Evolutionary conservation across 345 rosid genomes (phyloP).

Genomic region (Viola odorata): DNA sequence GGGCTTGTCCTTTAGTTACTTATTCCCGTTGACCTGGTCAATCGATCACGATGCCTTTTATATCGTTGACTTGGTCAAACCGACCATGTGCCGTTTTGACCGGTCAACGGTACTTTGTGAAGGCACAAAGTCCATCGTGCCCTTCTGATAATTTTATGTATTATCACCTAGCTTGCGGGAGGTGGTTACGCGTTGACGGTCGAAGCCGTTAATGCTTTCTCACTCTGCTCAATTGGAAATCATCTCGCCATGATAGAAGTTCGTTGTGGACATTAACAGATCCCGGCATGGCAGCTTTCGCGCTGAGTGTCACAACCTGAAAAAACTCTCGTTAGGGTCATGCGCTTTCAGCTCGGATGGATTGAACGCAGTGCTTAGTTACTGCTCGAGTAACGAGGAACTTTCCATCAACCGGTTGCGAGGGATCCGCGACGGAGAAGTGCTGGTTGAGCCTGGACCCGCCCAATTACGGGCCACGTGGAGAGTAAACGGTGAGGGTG

Average conservation of each 20-base stretch:
- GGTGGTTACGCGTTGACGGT: slow-evolving; percentile 82
- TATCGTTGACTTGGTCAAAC: no score
- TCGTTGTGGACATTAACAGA: slow-evolving; percentile 63
- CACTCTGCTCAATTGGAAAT: slow-evolving; percentile 59
- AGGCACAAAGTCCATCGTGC: no score
- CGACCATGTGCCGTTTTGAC: no score
- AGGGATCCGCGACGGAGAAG: slow-evolving; percentile 45
- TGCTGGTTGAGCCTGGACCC: slow-evolving; percentile 31
- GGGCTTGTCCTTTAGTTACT: no score
- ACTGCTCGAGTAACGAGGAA: slow-evolving; percentile 57
- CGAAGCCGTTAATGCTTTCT: slow-evolving; percentile 56
- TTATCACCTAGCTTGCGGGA: slow-evolving; percentile 55
- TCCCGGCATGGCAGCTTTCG: slow-evolving; percentile 56
- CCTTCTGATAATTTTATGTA: no score
- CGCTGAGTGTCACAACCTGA: slow-evolving; percentile 47
- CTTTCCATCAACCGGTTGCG: slow-evolving; percentile 57
- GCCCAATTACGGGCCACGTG: no score
- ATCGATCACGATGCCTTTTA: no score
- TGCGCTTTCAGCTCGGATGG: slow-evolving; percentile 75
- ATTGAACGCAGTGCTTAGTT: slow-evolving; percentile 54
- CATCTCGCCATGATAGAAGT: slow-evolving; percentile 38
- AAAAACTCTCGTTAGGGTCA: slow-evolving; percentile 72
- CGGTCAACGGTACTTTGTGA: no score
- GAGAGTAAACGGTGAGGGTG: no score
- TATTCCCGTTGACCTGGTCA: no score